Evolutionary conservation across 352 stramenopile genomes (phyloP).

Genomic region (Phytophthora podocarpi): DNA sequence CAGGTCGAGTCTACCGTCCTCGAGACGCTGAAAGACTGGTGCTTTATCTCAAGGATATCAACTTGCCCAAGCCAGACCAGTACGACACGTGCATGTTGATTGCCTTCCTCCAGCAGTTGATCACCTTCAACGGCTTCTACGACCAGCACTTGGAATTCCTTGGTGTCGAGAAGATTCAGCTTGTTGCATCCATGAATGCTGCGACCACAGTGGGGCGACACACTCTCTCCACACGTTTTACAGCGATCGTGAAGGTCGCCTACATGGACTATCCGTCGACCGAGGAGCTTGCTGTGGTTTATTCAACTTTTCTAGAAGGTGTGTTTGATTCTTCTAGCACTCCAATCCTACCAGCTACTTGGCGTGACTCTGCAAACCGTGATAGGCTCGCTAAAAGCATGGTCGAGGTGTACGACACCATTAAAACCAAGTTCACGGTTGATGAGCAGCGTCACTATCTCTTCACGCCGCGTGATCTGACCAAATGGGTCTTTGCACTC

Average conservation of each 20-base stretch:
- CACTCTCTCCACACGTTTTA: constrained; percentile 93
- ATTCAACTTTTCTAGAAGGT: constrained; percentile 88
- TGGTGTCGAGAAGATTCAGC: constrained; percentile 92
- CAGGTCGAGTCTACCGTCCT: constrained; percentile 93
- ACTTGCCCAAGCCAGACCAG: constrained; percentile 93
- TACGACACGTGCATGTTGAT: constrained; percentile 98
- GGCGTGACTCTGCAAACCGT: constrained; percentile 60
- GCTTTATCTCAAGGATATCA: constrained; percentile 97
- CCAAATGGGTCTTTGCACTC: constrained; percentile 90
- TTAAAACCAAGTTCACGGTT: constrained; percentile 91
- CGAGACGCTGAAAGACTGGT: constrained; percentile 93
- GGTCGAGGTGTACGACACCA: constrained; percentile 92
- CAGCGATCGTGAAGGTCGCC: constrained; percentile 92
- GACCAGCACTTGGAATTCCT: constrained; percentile 95
- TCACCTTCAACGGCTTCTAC: constrained; percentile 97
- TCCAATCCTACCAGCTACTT: constrained; percentile 45
- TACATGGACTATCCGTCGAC: constrained; percentile 93
- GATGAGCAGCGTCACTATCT: constrained; percentile 95
- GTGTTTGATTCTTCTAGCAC: constrained; percentile 59
- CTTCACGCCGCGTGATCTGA: constrained; percentile 94
- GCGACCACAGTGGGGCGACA: constrained; percentile 93
- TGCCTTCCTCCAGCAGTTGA: constrained; percentile 95
- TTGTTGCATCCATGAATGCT: constrained; percentile 95
- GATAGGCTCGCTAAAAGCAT: constrained; percentile 88
- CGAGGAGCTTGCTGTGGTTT: constrained; percentile 90